These are phyloP conservation scores for Pseudotsuga menziesii DNA, from an alignment of 75 land plant species.

Conservation along the genomic window DNA sequence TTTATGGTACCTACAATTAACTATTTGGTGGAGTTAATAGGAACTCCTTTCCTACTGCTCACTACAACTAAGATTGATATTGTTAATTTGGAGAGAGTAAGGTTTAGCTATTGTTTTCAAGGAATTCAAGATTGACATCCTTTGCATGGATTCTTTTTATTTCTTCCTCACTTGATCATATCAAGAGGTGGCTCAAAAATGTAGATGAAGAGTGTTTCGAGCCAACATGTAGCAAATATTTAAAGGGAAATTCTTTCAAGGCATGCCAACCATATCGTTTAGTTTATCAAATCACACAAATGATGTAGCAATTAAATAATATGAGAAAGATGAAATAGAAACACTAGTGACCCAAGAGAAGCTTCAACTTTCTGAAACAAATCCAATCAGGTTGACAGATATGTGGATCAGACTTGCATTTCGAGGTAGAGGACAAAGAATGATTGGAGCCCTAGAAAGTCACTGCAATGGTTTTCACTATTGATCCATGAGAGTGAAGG, in stretches of 20 bases:
- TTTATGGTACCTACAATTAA: no score
- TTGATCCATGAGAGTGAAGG: slow-evolving; percentile 73
- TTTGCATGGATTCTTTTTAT: no score
- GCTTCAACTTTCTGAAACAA: slow-evolving; percentile 65
- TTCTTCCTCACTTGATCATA: no score
- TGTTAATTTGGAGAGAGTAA: no score
- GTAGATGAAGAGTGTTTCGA: no score
- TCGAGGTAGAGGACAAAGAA: slow-evolving; percentile 77
- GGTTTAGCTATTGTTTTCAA: no score
- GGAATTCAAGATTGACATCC: no score
- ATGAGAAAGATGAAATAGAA: slow-evolving; percentile 90
- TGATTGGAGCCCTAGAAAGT: slow-evolving; percentile 69
- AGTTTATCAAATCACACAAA: slow-evolving; percentile 75
- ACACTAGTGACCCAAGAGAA: slow-evolving; percentile 93
- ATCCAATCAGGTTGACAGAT: slow-evolving; percentile 66
- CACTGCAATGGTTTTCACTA: slow-evolving; percentile 83
- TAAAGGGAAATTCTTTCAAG: slow-evolving; percentile 81
- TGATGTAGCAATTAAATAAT: slow-evolving; percentile 78
- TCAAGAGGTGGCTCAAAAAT: no score
- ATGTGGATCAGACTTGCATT: slow-evolving; percentile 85
- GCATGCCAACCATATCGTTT: slow-evolving; percentile 84
- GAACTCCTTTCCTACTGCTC: no score
- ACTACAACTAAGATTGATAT: no score
- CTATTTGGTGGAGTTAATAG: no score
- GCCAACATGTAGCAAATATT: no score